A percentile compares a stretch with the other conserved stretches of the same genome.
phyloP scores from a whole-genome alignment of 805 yeast species.

The Torulaspora microellipsoides region DNA sequence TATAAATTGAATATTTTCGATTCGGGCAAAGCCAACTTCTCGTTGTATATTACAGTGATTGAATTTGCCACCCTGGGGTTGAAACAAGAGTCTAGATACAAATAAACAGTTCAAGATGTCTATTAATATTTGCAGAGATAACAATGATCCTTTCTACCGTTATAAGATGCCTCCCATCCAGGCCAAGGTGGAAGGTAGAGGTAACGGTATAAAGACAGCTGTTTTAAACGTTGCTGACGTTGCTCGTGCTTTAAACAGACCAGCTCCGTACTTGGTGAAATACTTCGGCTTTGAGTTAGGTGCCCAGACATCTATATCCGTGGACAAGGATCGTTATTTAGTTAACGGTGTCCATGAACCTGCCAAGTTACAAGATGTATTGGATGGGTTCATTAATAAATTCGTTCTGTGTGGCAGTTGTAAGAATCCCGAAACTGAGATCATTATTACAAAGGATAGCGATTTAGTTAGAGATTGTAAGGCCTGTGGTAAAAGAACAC shows the following conservation, averaged over 20 bases:
- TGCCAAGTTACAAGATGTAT: conserved; percentile 81
- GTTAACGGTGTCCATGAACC: conserved; percentile 95
- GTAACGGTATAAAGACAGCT: conserved; percentile 98
- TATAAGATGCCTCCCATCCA: conserved; percentile 98
- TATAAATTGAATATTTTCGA: too few relatives aligned
- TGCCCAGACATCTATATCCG: conserved; percentile 85
- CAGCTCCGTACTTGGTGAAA: conserved; percentile 86
- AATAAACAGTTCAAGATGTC: conserved; percentile 49
- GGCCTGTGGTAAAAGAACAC: conserved; percentile 92
- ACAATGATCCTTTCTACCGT: conserved; percentile 97
- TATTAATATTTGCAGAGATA: conserved; percentile 93
- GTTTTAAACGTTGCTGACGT: conserved; percentile 87
- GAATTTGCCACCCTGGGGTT: too few relatives aligned
- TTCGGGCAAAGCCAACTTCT: too few relatives aligned
- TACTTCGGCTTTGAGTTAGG: conserved; percentile 96
- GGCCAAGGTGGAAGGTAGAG: conserved; percentile 97
- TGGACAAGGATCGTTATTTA: conserved; percentile 76
- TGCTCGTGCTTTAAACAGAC: conserved; percentile 90
- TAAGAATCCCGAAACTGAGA: conserved; percentile 96
- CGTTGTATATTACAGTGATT: too few relatives aligned
- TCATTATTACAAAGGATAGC: conserved; percentile 63
- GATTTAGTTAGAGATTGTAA: conserved; percentile 87
- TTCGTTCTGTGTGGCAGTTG: conserved; percentile 93
- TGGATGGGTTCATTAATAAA: conserved; percentile 90
- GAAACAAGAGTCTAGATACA: too few relatives aligned